Conservation (phyloP, 129 eudicot species). For the Centaurea solstitialis region DNA sequence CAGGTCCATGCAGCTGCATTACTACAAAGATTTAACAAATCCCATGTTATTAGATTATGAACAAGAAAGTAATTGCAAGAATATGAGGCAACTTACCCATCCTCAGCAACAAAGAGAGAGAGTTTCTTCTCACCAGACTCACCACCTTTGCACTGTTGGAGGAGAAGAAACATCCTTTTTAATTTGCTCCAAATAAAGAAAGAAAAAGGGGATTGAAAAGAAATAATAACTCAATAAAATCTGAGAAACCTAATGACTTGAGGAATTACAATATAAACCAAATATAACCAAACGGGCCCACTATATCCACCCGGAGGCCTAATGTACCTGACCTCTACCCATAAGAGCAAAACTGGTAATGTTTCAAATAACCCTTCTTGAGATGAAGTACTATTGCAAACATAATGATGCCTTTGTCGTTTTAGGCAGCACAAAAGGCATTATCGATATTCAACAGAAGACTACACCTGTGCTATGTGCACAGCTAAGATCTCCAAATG, state of each 20-base stretch:
- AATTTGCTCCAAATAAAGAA: background rate
- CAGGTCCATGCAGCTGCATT: conserved; percentile 64
- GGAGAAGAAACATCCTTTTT: background rate
- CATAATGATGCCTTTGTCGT: background rate
- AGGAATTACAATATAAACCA: background rate
- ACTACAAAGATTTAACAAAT: conserved; percentile 30
- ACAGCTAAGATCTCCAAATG: conserved; percentile 1
- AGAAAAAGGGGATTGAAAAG: background rate
- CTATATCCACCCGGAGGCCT: background rate
- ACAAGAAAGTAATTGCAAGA: background rate
- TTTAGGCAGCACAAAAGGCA: background rate
- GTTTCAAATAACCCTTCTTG: background rate
- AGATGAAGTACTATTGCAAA: background rate
- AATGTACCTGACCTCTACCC: no score
- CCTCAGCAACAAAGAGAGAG: conserved; percentile 46
- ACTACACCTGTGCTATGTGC: background rate
- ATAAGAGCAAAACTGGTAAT: background rate
- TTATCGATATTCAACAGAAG: background rate
- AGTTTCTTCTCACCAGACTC: conserved; percentile 51
- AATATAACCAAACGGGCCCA: background rate
- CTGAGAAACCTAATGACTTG: background rate
- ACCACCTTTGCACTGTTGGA: conserved; percentile 72
- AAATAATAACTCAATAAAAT: background rate
- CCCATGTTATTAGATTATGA: background rate
- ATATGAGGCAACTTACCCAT: conserved; percentile 50